Conservation (phyloP, 257 asterid genomes). For the Leonotis leonurus region DNA sequence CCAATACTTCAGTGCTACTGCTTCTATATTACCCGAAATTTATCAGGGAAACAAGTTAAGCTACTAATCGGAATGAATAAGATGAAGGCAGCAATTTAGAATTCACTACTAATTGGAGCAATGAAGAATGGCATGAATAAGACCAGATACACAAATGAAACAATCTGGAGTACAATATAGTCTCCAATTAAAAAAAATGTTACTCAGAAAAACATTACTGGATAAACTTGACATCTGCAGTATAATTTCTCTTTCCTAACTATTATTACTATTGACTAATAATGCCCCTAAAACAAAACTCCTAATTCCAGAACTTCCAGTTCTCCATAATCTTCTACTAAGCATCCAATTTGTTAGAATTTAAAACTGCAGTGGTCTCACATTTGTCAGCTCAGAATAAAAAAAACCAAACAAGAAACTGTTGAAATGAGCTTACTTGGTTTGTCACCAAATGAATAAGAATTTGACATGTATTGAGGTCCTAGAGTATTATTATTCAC, state of each 20-base stretch:
- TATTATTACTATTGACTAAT: not conserved
- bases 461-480: constrained; percentile 39
- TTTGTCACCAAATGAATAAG: constrained; percentile 49
- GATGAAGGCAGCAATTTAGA: constrained; percentile 4
- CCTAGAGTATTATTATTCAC: constrained; percentile 45
- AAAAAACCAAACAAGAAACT: not conserved
- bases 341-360: not conserved
- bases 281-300: not conserved
- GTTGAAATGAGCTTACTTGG: constrained; percentile 31
- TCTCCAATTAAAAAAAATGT: too few species aligned
- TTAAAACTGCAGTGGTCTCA: not conserved
- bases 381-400: not conserved
- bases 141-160: not conserved
- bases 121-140: not conserved
- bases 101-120: not conserved
- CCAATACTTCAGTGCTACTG: too few species aligned
- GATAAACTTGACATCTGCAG: not conserved
- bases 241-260: too few species aligned
- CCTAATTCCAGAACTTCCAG: not conserved
- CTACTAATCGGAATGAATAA: not conserved
- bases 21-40: too few species aligned
- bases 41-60: not conserved
- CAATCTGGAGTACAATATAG: too few species aligned
- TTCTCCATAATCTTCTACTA: not conserved
- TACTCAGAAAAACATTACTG: too few species aligned